Conservation (phyloP, 257 asterid species). For the Hygrophila difformis region DNA sequence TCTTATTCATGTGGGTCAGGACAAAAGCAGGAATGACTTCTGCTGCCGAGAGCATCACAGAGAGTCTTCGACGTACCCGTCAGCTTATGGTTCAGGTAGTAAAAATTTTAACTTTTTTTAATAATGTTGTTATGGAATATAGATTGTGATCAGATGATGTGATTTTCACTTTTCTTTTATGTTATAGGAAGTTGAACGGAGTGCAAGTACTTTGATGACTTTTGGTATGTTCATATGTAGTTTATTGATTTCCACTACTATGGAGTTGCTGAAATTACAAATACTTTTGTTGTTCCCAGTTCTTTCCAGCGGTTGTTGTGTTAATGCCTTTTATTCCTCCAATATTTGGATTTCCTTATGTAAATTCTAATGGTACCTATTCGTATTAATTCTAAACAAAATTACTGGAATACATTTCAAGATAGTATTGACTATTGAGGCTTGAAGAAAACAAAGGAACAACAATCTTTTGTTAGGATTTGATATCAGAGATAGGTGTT, state of each 20-base stretch:
- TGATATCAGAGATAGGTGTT: too few relatives aligned
- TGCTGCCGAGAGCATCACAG: constrained; percentile 95
- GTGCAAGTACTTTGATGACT: constrained; percentile 76
- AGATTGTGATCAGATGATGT: neutral
- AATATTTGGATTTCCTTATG: neutral
- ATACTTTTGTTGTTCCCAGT: too few relatives aligned
- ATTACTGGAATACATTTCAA: too few relatives aligned
- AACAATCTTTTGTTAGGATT: too few relatives aligned
- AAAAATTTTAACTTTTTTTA: neutral
- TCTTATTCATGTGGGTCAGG: constrained; percentile 33
- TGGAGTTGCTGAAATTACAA: constrained; percentile 2
- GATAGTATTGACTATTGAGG: too few relatives aligned
- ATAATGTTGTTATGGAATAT: constrained; percentile 1
- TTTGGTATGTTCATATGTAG: constrained; percentile 42
- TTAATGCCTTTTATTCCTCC: neutral
- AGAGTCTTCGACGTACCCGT: constrained; percentile 89
- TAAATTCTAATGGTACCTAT: too few relatives aligned
- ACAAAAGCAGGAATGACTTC: constrained; percentile 97
- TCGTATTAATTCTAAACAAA: too few relatives aligned
- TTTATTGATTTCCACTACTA: too few relatives aligned
- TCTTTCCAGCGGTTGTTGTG: neutral
- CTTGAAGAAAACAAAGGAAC: too few relatives aligned
- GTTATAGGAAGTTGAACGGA: constrained; percentile 88
- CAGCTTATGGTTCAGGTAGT: constrained; percentile 97
- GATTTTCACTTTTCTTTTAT: constrained; percentile 15